Evolutionary conservation across 345 rosid species (phyloP).

Genomic region (Ceriops decandra): DNA sequence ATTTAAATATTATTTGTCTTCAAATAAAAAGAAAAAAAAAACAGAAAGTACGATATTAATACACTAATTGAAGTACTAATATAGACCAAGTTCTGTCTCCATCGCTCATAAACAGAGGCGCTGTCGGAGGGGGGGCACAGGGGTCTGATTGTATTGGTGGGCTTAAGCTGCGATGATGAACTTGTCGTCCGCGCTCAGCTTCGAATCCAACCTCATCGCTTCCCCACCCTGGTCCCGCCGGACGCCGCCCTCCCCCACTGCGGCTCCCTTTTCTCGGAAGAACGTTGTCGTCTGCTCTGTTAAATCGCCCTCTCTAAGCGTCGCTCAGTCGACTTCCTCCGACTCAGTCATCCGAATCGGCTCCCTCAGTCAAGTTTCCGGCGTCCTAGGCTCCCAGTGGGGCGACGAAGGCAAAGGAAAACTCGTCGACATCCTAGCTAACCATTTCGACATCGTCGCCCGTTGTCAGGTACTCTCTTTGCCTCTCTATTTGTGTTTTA

Average conservation of each 20-base stretch:
- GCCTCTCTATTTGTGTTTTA: no score
- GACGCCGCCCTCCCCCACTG: not conserved
- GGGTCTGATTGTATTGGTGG: no score
- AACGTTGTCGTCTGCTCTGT: constrained; percentile 14
- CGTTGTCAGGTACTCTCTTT: constrained; percentile 70
- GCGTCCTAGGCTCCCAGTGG: constrained; percentile 92
- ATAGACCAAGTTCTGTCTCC: no score
- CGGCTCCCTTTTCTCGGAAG: not conserved
- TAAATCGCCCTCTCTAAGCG: constrained; percentile 36
- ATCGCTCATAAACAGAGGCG: no score
- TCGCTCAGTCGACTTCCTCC: constrained; percentile 39
- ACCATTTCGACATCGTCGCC: constrained; percentile 92
- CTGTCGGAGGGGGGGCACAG: no score
- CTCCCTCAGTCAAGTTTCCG: constrained; percentile 82
- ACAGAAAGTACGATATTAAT: no score
- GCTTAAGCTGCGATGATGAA: no score
- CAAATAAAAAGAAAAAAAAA: no score
- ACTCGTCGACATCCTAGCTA: constrained; percentile 86
- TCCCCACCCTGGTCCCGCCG: not conserved
- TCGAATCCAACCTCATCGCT: constrained; percentile 9
- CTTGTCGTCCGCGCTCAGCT: constrained; percentile 3
- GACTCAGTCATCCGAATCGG: constrained; percentile 47
- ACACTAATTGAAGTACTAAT: no score
- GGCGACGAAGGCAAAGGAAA: constrained; percentile 99
- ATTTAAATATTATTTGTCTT: no score